phyloP scores from a whole-genome alignment of 2,329 filamentous ascomycete genomes.

The Ascochyta koolunga region DNA sequence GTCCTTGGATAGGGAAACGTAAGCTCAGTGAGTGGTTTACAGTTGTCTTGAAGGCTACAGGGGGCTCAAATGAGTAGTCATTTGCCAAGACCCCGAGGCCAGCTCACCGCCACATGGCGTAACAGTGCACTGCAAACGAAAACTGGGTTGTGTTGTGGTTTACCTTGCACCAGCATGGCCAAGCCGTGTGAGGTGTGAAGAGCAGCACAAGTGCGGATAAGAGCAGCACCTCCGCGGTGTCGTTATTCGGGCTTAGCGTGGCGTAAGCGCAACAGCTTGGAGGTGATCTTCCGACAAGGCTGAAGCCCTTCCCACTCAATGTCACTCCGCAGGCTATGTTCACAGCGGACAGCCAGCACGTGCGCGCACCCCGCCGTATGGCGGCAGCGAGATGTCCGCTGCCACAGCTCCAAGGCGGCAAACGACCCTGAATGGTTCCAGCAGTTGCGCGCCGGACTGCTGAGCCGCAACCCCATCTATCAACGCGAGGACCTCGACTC shows the following conservation, averaged over 20 bases:
- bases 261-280: not conserved
- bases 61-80: not conserved
- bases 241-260: constrained; percentile 13
- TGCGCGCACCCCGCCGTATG: constrained; percentile 21
- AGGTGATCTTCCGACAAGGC: not conserved
- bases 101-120: constrained; percentile 14
- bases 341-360: constrained; percentile 18
- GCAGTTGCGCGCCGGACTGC: constrained; percentile 47
- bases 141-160: not conserved
- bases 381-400: constrained; percentile 20
- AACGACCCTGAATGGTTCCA: constrained; percentile 34
- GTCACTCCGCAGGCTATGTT: constrained; percentile 24
- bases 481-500: constrained; percentile 63
- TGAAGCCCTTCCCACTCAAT: constrained; percentile 19
- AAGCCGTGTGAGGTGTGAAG: not conserved
- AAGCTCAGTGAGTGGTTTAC: not conserved
- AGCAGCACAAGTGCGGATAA: not conserved
- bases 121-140: not conserved
- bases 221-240: constrained; percentile 12
- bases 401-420: constrained; percentile 17
- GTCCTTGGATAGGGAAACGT: not conserved
- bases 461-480: constrained; percentile 55
- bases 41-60: not conserved
- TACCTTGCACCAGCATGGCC: not conserved
- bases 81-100: constrained; percentile 2